Base-by-base conservation (phyloP, 805 yeast species). In the Metschnikowia kofuensis region DNA sequence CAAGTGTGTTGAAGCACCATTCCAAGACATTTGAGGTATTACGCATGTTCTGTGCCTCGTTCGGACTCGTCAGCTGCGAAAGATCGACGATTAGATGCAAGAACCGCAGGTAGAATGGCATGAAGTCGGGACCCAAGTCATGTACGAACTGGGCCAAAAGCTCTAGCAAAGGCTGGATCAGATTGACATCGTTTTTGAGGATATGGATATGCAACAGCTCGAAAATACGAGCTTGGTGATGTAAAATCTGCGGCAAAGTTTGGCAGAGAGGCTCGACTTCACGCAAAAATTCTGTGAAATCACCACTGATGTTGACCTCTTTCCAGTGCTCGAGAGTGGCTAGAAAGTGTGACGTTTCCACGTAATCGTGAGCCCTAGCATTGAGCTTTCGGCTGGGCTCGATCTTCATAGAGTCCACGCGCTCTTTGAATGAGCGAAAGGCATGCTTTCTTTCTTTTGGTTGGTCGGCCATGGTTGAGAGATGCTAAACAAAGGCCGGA, bases 91-190 rank as follows among this genome's bases (percentile, higher is more conserved):
- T 73, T 26, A 78, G 56, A 0, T 60, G 55, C 41, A 92, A 67
- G 0, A 89, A 68, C 27, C 67, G 63, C 1, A 69, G 69, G 60
- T 89, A 90, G 60, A 72, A 89, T 8, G 79, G 80, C 72, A 89
- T 77, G 61, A 91, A 94, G 57, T 92, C 98, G 2, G 92, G 85
- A 9, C 97, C 97, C 53, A 92, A 70, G 70, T 92, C 99, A 58
- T 89, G 97, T 37, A 90, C 84, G 58, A 94, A 85, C 60, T 90
- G 96, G 0, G 96, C 80, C 26, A 90, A 64, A 46, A 71, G 63
- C 62, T 94, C 99, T 44, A 89, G 66, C 29, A 89, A 62, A 4
- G 98, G 92, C 64, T 90, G 94, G 40, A 87, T 68, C 1, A 96
- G 82, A 48, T 85, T 71, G 21, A 76, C 75, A 62, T 94, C 96